phyloP scores from a whole-genome alignment of 2,329 filamentous ascomycete species.

The Huntiella abstrusa region DNA sequence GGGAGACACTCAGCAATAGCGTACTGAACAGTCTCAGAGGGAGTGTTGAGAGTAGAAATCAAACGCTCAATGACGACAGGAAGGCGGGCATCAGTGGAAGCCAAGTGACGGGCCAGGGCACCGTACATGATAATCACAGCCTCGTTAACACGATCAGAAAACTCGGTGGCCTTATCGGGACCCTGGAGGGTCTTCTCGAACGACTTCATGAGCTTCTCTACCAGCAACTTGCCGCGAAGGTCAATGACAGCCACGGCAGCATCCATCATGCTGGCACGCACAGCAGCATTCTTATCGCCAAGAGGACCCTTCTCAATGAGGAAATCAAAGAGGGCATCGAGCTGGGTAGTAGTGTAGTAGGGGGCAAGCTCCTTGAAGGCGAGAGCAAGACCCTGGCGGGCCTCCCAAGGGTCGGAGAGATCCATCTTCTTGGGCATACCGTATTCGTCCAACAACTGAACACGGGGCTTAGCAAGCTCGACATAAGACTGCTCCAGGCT shows the following conservation, averaged over 20 bases:
- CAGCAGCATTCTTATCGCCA: constrained; percentile 59
- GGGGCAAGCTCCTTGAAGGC: constrained; percentile 68
- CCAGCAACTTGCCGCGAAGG: constrained; percentile 57
- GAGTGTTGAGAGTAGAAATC: constrained; percentile 73
- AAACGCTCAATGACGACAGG: constrained; percentile 76
- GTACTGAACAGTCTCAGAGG: constrained; percentile 91
- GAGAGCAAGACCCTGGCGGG: constrained; percentile 70
- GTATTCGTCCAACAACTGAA: constrained; percentile 74
- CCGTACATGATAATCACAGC: constrained; percentile 96
- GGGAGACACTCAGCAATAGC: constrained; percentile 89
- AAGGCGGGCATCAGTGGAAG: constrained; percentile 68
- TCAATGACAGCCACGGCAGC: constrained; percentile 69
- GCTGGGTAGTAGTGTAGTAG: constrained; percentile 45
- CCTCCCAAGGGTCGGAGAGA: constrained; percentile 76
- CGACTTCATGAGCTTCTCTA: constrained; percentile 80
- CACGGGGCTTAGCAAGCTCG: constrained; percentile 62
- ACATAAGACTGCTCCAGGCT: constrained; percentile 53
- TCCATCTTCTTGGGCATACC: constrained; percentile 89
- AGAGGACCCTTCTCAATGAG: constrained; percentile 72
- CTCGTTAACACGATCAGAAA: constrained; percentile 81
- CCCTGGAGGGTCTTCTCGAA: constrained; percentile 79
- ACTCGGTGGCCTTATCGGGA: constrained; percentile 62
- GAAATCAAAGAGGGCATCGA: constrained; percentile 68
- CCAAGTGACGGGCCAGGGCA: constrained; percentile 73
- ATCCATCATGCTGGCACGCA: constrained; percentile 81